Evolutionary conservation across 805 yeast genomes (phyloP), one percentile per base, ranked within the genome.

Genomic region (Candida tammaniensis): DNA sequence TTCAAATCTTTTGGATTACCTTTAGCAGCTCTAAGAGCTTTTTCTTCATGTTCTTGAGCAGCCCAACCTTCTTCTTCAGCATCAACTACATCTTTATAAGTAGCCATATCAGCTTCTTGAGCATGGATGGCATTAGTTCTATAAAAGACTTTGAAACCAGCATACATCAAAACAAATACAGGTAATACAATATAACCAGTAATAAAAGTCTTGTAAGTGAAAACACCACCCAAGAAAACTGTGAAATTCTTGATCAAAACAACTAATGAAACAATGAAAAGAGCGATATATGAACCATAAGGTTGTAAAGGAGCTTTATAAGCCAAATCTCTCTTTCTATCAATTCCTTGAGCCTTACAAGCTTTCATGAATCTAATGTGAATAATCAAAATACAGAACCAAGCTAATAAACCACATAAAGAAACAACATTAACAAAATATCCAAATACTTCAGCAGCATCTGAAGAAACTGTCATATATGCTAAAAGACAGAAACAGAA

Each of bases 141-240:
- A 53, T 58, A 59, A 43, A 61, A 44, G 24, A 79, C n/a, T 61
- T 82, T 82, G 67, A 76, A 80, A 5, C 85, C 86, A 42, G 72
- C 47, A 44, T 63, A 72, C 39, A 73, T 64, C 30, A 76, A 61
- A 22, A 79, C 24, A 47, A 70, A 83, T 8, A 82, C 78, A 22
- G 86, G 86, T 30, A 83, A 70, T 19, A 85, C 84, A 49, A 84
- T 80, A 60, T 84, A 83, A 28, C 89, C 88, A 21, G 91, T 82
- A 51, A 84, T 80, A 52, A 85, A 85, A 13, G 68, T 67, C 57
- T 77, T 75, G 61, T 78, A 79, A 43, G 74, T 72, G 54, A 83
- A 80, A 2, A 45, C 45, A 11, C 52, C 60, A 32, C 77, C 77
- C 45, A 84, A 63, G 64, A 84, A 84, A 3, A 77, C 88, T 1